phyloP scores from a whole-genome alignment of 805 yeast genomes.

The Martiniozyma abietophila region DNA sequence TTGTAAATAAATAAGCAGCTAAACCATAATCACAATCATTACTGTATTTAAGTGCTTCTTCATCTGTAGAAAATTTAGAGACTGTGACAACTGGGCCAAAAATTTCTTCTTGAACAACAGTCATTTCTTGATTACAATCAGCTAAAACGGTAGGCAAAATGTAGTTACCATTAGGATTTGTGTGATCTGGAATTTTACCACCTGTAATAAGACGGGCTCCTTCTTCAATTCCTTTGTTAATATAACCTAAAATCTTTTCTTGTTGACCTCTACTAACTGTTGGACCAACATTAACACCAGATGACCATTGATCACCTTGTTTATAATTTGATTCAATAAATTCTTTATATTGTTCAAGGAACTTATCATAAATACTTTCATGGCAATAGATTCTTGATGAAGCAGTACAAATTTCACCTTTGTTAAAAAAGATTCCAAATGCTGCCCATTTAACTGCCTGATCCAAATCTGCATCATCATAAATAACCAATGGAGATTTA shows the following conservation, averaged over 20 bases:
- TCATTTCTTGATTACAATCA: constrained; percentile 58
- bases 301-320: constrained; percentile 74
- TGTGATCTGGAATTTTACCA: constrained; percentile 38
- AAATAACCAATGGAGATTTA: constrained; percentile 86
- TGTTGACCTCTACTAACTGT: constrained; percentile 78
- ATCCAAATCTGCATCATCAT: constrained; percentile 75
- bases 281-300: constrained; percentile 79
- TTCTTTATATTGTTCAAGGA: constrained; percentile 48
- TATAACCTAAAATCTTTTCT: constrained; percentile 66
- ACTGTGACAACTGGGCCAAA: constrained; percentile 90
- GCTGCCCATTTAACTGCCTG: constrained; percentile 68
- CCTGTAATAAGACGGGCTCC: constrained; percentile 75
- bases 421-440: constrained; percentile 81
- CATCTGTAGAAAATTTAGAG: constrained; percentile 71
- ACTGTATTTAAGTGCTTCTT: constrained; percentile 70
- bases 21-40: constrained; percentile 79
- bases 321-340: constrained; percentile 48
- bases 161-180: constrained; percentile 48
- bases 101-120: constrained; percentile 67
- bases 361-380: constrained; percentile 72
- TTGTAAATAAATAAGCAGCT: constrained; percentile 86
- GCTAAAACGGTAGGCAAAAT: constrained; percentile 68
- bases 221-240: constrained; percentile 68
- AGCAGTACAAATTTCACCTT: constrained; percentile 95
- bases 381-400: constrained; percentile 89